These are phyloP conservation scores for Fraxinus latifolia DNA, from an alignment of 305 asterid species.

Conservation along the genomic window DNA sequence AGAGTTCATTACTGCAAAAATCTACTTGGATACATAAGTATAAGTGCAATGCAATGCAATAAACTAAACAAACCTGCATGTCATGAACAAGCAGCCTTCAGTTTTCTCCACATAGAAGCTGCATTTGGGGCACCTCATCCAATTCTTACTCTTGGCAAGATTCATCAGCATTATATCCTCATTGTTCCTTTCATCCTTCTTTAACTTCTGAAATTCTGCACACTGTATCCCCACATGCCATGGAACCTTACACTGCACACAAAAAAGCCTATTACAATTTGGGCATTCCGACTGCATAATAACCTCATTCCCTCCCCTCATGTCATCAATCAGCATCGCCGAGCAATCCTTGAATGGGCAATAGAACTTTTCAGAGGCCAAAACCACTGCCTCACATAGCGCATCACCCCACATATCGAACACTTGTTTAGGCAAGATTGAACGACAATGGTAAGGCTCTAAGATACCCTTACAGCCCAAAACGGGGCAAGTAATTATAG, in stretches of 20 bases:
- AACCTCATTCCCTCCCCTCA: not conserved
- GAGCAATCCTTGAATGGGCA: constrained; percentile 78
- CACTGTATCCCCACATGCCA: constrained; percentile 66
- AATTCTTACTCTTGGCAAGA: constrained; percentile 43
- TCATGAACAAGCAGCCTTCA: constrained; percentile 57
- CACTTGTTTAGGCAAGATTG: constrained; percentile 49
- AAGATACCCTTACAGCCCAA: constrained; percentile 39
- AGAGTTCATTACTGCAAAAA: not conserved
- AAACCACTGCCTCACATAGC: constrained; percentile 50
- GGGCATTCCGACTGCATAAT: constrained; percentile 53
- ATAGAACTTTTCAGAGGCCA: constrained; percentile 51
- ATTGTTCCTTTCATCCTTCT: constrained; percentile 44
- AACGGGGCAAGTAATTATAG: constrained; percentile 45
- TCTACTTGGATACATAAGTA: not conserved
- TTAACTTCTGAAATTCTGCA: constrained; percentile 45
- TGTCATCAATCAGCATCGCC: constrained; percentile 48
- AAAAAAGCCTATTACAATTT: constrained; percentile 55
- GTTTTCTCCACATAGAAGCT: constrained; percentile 46
- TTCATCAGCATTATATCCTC: constrained; percentile 60
- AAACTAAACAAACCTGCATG: constrained; percentile 58
- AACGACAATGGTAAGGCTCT: constrained; percentile 51
- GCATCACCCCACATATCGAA: constrained; percentile 70
- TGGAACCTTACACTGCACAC: constrained; percentile 57
- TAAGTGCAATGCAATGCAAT: not conserved
- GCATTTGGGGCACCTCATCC: constrained; percentile 71